Conservation (phyloP, 192 early-diverging fungal species). For the Backusella macrospora region DNA sequence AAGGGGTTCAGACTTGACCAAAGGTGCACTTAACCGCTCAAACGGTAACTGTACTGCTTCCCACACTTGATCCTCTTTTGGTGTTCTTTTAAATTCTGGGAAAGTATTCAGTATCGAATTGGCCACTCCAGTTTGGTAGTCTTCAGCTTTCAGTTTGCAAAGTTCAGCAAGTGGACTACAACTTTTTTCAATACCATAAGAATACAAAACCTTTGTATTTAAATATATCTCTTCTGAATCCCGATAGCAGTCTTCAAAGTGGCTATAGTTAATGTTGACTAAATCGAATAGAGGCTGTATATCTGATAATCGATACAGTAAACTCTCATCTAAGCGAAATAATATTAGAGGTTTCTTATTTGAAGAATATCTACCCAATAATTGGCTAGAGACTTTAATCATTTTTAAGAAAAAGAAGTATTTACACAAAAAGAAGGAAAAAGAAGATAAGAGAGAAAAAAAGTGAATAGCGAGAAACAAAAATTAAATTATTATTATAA, state of each 20-base stretch:
- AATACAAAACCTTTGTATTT: conserved; percentile 30
- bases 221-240: conserved; percentile 41
- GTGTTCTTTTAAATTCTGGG: conserved; percentile 12
- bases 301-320: conserved; percentile 18
- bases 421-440: background rate
- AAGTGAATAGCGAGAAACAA: background rate
- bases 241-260: conserved; percentile 15
- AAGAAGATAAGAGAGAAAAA: background rate
- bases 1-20: conserved; percentile 28
- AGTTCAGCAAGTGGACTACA: conserved; percentile 37
- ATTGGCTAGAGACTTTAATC: conserved; percentile 20
- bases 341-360: conserved; percentile 17
- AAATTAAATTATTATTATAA: background rate
- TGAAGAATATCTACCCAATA: conserved; percentile 18
- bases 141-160: conserved; percentile 30
- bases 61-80: conserved; percentile 18
- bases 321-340: conserved; percentile 16
- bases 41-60: conserved; percentile 19
- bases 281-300: conserved; percentile 5
- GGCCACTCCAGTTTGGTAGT: conserved; percentile 19
- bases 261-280: background rate
- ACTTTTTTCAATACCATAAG: conserved; percentile 28
- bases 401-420: background rate
- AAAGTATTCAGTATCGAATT: conserved; percentile 21
- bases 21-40: conserved; percentile 11